phyloP scores from a whole-genome alignment of 495 filamentous ascomycete genomes.

The Friedmanniomyces endolithicus region DNA sequence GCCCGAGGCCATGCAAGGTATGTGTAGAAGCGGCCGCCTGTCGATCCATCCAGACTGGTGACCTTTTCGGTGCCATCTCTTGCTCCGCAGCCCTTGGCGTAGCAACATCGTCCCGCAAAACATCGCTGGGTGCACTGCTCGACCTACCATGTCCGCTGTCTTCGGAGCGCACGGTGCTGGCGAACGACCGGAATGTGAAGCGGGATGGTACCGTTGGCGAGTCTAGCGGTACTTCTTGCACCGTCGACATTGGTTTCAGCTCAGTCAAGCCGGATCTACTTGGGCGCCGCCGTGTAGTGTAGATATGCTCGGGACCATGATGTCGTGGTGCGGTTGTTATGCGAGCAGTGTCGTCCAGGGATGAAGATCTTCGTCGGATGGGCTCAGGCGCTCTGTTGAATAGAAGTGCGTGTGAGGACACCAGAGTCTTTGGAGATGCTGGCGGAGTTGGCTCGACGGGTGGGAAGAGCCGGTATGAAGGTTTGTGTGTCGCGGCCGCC shows the following conservation, averaged over 20 bases:
- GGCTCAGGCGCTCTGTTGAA: neutral
- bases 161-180: neutral
- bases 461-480: conserved; percentile 13
- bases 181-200: neutral
- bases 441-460: conserved; percentile 14
- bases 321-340: neutral
- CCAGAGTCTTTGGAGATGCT: neutral
- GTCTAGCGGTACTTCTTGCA: conserved; percentile 10
- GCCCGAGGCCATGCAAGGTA: conserved; percentile 3
- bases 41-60: neutral
- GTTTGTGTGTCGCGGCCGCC: neutral
- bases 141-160: conserved; percentile 6
- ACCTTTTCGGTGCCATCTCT: neutral
- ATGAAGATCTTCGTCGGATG: conserved; percentile 1
- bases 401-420: neutral
- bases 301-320: neutral
- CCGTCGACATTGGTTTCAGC: conserved; percentile 9
- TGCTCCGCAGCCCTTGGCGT: neutral
- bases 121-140: conserved; percentile 9
- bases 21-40: conserved; percentile 3
- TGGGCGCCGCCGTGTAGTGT: neutral
- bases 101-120: neutral
- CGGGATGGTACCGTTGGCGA: conserved; percentile 8
- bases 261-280: neutral
- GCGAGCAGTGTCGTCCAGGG: conserved; percentile 9